A percentile compares a stretch with the other conserved stretches of the same genome.
Evolutionary conservation across 2,329 filamentous ascomycete genomes (phyloP).

Genomic region (Tolypocladium pustulatum): DNA sequence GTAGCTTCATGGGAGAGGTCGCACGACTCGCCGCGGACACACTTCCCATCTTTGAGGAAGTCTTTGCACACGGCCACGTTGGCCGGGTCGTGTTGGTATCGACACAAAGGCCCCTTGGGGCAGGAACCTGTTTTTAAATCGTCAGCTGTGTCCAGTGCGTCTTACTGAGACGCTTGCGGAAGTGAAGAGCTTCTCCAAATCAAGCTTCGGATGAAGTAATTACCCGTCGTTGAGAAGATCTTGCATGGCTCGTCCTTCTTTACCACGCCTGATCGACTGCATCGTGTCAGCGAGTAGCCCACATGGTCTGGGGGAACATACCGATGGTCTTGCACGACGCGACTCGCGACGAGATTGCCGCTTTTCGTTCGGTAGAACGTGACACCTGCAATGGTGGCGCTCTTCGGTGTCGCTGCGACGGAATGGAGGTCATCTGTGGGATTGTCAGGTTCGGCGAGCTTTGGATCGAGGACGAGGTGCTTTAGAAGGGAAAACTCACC

Average conservation of each 20-base stretch:
- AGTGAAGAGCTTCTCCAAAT: conserved; percentile 10
- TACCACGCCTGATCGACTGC: conserved; percentile 39
- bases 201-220: conserved; percentile 32
- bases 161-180: conserved; percentile 24
- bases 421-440: conserved; percentile 45
- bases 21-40: conserved; percentile 67
- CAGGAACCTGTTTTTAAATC: conserved; percentile 61
- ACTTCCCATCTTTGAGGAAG: conserved; percentile 70
- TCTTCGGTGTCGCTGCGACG: conserved; percentile 63
- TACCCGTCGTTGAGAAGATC: conserved; percentile 60
- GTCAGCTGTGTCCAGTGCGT: conserved; percentile 33
- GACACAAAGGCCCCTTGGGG: conserved; percentile 68
- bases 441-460: background rate
- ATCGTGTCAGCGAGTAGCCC: conserved; percentile 25
- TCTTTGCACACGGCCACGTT: conserved; percentile 89
- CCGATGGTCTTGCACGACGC: conserved; percentile 66
- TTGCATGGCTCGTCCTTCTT: conserved; percentile 67
- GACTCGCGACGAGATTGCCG: conserved; percentile 73
- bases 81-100: conserved; percentile 70
- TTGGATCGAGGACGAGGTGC: background rate
- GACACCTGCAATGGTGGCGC: conserved; percentile 62
- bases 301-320: conserved; percentile 33
- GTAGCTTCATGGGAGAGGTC: conserved; percentile 83
- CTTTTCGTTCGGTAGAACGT: conserved; percentile 78
- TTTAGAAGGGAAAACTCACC: conserved; percentile 35